A percentile compares a stretch with the other conserved stretches of the same genome.
phyloP scores from a whole-genome alignment of 495 filamentous ascomycete species.

The Aspergillus egyptiacus region DNA sequence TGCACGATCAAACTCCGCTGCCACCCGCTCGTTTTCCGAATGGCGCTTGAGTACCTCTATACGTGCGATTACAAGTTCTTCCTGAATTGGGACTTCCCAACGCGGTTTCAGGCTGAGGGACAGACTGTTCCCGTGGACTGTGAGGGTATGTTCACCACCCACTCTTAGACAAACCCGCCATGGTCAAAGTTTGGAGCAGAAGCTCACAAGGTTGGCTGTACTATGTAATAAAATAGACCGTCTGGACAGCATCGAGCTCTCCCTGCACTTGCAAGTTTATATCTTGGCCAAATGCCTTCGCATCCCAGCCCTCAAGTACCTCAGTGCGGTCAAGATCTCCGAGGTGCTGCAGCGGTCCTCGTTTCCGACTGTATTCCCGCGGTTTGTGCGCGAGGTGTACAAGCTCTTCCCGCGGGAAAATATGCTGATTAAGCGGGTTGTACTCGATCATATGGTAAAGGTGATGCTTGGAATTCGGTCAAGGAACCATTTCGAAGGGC shows the following conservation, averaged over 20 bases:
- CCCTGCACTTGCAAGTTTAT: conserved; percentile 2
- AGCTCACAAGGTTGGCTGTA: background rate
- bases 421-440: background rate
- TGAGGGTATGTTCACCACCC: background rate
- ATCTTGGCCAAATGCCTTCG: background rate
- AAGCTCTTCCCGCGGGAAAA: background rate
- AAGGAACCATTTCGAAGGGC: background rate
- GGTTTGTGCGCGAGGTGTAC: conserved; percentile 8
- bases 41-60: conserved; percentile 1
- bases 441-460: background rate
- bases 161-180: background rate
- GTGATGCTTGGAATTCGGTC: background rate
- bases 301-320: background rate
- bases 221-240: too few species aligned
- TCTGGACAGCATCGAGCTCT: conserved; percentile 1
- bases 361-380: conserved; percentile 1
- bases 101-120: background rate
- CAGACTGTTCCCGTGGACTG: conserved; percentile 1
- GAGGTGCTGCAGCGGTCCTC: background rate
- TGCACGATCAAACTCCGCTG: background rate
- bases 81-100: background rate
- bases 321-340: background rate
- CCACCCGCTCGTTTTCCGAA: conserved; percentile 1
- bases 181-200: background rate
- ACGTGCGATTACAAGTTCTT: background rate